These are phyloP conservation scores for Kodamaea ohmeri DNA, from an alignment of 1,139 yeast species.

Conservation along the genomic window DNA sequence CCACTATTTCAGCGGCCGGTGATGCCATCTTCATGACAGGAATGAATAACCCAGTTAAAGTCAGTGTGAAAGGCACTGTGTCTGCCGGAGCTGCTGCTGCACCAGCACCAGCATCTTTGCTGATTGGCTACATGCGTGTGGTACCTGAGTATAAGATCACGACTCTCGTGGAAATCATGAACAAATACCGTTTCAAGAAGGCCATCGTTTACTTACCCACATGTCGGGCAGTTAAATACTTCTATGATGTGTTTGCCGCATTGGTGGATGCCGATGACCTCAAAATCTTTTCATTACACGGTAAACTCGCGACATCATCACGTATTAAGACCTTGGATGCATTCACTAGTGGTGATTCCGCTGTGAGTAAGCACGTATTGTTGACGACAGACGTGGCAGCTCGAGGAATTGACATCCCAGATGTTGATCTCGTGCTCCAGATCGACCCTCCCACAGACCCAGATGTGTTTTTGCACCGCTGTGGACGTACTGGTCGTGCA, in stretches of 20 bases:
- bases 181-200: conserved; percentile 60
- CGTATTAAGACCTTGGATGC: conserved; percentile 65
- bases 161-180: conserved; percentile 52
- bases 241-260: conserved; percentile 54
- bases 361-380: conserved; percentile 53
- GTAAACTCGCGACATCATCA: conserved; percentile 74
- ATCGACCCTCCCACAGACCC: conserved; percentile 91
- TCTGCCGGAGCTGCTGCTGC: conserved; percentile 26
- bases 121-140: conserved; percentile 59
- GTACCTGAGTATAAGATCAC: conserved; percentile 62
- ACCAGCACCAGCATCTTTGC: conserved; percentile 64
- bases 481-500: conserved; percentile 96
- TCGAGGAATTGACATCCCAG: conserved; percentile 89
- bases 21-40: conserved; percentile 70
- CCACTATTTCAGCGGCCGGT: conserved; percentile 83
- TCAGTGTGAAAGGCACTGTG: conserved; percentile 61
- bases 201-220: conserved; percentile 91
- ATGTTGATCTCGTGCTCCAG: conserved; percentile 85
- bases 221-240: conserved; percentile 75
- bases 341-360: conserved; percentile 50
- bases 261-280: conserved; percentile 25
- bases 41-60: conserved; percentile 83
- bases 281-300: conserved; percentile 71
- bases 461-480: conserved; percentile 87
- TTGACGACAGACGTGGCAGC: conserved; percentile 90